Conservation (phyloP, 306 rosid genomes). For the Prunus salicina region DNA sequence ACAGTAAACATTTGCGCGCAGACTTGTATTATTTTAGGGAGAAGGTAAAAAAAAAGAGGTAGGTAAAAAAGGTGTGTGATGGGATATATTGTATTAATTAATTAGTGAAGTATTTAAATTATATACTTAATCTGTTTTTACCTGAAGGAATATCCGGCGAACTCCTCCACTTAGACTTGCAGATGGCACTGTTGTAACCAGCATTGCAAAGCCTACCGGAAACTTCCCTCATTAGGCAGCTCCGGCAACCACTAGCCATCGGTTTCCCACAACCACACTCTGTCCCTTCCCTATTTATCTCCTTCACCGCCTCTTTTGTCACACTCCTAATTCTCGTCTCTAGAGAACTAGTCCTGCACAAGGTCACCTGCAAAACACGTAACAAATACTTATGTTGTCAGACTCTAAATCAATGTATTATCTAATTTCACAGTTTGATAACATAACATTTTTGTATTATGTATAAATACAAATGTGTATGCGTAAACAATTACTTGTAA, state of each 20-base stretch:
- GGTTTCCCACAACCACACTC: constrained; percentile 57
- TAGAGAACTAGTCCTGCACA: constrained; percentile 45
- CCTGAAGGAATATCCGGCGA: constrained; percentile 66
- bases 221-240: constrained; percentile 59
- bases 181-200: constrained; percentile 59
- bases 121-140: constrained; percentile 4
- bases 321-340: constrained; percentile 60
- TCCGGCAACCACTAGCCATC: constrained; percentile 37
- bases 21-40: background rate
- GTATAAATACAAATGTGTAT: background rate
- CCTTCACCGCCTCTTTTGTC: constrained; percentile 48
- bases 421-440: background rate
- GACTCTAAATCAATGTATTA: background rate
- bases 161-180: constrained; percentile 75
- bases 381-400: background rate
- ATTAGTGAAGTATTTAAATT: background rate
- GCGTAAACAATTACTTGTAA: constrained; percentile 42
- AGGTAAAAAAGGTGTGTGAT: background rate
- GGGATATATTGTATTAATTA: background rate
- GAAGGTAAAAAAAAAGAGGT: background rate
- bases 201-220: constrained; percentile 44
- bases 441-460: background rate
- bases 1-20: background rate
- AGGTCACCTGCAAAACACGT: constrained; percentile 29
- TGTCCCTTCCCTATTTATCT: constrained; percentile 24